Base-by-base conservation (phyloP, 2,329 filamentous ascomycete species). In the Penicillium sp. region DNA sequence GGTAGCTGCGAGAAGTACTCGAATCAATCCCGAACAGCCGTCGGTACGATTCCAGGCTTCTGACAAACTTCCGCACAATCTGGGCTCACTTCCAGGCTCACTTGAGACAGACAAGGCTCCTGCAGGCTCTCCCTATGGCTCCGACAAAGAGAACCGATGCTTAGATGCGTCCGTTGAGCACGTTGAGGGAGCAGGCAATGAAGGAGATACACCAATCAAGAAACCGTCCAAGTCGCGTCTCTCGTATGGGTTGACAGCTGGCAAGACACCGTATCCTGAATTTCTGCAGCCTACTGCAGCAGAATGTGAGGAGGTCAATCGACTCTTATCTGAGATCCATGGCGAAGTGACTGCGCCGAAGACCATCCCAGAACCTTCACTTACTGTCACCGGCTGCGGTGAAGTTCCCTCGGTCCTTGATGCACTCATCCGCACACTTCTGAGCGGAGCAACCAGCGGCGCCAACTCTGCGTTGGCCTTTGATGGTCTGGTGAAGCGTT, bases 311-410 rank as follows among this genome's bases (percentile, higher is more conserved):
- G 79, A 87, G 61, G 87, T 92, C 4, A 81, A 84, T 49, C 73
- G 76, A 1, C 74, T 92, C 2, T 79, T 95, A 0, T 80, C 83
- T 1, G 76, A 77, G 11, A 68, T 83, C 0, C 89, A 95, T 62
- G 88, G 87, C 1, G 77, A 82, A 48, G 79, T 87, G 13, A 75
- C 76, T 42, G 78, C 81, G 1, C 90, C 90, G 0, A 76, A 82
- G n/a, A 80, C 77, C 1, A 83, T 92, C 8, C 87, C 88, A 1
- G 76, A 81, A 4, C 87, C 89, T 0, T 89, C 88, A 5, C 75
- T 88, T 5, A 83, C 83, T 7, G 79, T 89, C 3, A 84, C 90
- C 11, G 90, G 90, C 16, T 87, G 84, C 57, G 84, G 84, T 30
- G 83, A 86, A 66, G 83, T 85, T 1, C 84, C 83, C 0, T 84